A percentile compares a stretch with the other conserved stretches of the same genome.
Conservation (phyloP, 371 early-diverging fungal genomes). For the Umbelopsis sp. region DNA sequence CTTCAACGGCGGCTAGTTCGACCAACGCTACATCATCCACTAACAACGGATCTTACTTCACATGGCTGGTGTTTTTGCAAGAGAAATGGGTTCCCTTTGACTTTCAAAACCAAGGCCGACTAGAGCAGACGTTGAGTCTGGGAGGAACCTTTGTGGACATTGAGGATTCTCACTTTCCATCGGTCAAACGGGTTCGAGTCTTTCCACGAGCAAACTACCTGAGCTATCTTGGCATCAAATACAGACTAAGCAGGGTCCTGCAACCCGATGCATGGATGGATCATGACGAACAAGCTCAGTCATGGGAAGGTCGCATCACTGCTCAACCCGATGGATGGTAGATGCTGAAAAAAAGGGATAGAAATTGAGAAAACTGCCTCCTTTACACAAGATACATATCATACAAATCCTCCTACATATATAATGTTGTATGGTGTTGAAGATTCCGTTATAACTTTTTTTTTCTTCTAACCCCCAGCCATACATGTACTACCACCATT, state of each 20-base stretch:
- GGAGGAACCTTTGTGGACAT: slow-evolving; percentile 45
- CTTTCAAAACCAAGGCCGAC: slow-evolving; percentile 32
- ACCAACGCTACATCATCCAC: slow-evolving; percentile 16
- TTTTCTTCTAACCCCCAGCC: neutral
- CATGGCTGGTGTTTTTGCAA: slow-evolving; percentile 42
- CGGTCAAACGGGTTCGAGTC: slow-evolving; percentile 38
- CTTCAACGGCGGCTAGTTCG: neutral
- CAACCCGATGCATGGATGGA: slow-evolving; percentile 45
- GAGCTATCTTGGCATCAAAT: slow-evolving; percentile 43
- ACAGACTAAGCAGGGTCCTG: slow-evolving; percentile 41
- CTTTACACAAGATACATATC: neutral
- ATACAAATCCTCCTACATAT: no score
- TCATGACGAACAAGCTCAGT: slow-evolving; percentile 25
- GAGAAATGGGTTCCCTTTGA: slow-evolving; percentile 46
- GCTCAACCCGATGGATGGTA: slow-evolving; percentile 16
- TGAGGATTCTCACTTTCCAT: slow-evolving; percentile 35
- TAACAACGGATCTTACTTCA: slow-evolving; percentile 24
- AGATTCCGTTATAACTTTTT: no score
- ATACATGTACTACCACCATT: neutral
- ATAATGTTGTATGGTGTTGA: no score
- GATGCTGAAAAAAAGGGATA: neutral
- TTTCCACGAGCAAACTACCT: slow-evolving; percentile 41
- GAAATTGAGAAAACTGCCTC: neutral
- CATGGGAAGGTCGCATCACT: slow-evolving; percentile 9
- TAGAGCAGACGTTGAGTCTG: slow-evolving; percentile 41